Evolutionary conservation across 495 filamentous ascomycete species (phyloP).

Genomic region (Hypoxylon lienhwacheense): DNA sequence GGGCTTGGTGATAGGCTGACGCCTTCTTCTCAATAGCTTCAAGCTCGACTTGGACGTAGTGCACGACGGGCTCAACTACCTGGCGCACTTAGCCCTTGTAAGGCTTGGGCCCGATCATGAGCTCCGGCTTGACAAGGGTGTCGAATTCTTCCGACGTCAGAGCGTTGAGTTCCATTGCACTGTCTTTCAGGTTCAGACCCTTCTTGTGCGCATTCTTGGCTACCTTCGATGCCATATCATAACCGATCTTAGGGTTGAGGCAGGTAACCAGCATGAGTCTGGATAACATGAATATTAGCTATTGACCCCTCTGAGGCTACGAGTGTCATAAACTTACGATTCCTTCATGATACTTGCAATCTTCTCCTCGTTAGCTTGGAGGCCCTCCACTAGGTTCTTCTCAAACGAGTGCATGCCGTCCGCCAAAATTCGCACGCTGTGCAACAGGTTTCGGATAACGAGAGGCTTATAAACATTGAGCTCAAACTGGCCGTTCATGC

Average conservation of each 20-base stretch:
- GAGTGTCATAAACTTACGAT: conserved; percentile 50
- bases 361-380: conserved; percentile 89
- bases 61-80: conserved; percentile 31
- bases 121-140: conserved; percentile 85
- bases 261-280: conserved; percentile 98
- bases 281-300: conserved; percentile 13
- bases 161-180: conserved; percentile 89
- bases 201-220: conserved; percentile 99
- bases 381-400: conserved; percentile 84
- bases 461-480: conserved; percentile 99
- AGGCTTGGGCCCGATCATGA: conserved; percentile 86
- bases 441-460: conserved; percentile 90
- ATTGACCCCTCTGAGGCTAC: neutral
- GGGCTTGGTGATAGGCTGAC: conserved; percentile 9
- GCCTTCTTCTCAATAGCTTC: conserved; percentile 27
- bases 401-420: conserved; percentile 96
- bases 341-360: conserved; percentile 88
- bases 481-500: conserved; percentile 98
- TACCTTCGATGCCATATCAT: conserved; percentile 97
- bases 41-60: conserved; percentile 29
- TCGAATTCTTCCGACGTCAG: conserved; percentile 92
- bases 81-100: conserved; percentile 45
- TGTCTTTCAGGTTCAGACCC: conserved; percentile 87
- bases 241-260: conserved; percentile 97
- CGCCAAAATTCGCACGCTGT: conserved; percentile 81